Percentiles rank a stretch among this genome's conserved stretches.
Conservation (phyloP, 2,329 filamentous ascomycete genomes). For the Trichophyton benhamiae region DNA sequence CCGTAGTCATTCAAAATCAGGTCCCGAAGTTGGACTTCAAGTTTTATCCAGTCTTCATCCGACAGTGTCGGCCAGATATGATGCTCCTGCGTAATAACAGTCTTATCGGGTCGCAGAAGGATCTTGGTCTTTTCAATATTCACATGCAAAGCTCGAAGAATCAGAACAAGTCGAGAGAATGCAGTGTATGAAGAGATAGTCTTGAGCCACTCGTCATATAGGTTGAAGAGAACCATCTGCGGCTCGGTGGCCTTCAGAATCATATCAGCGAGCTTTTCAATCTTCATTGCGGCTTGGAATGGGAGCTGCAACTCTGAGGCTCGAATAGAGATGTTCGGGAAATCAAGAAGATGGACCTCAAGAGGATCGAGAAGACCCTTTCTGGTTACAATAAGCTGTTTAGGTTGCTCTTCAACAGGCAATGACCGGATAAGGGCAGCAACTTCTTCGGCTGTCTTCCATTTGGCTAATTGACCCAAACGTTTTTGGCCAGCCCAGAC, state of each 20-base stretch:
- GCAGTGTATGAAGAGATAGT: slow-evolving; percentile 97
- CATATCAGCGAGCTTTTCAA: slow-evolving; percentile 98
- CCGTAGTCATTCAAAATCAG: slow-evolving; percentile 96
- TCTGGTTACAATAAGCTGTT: slow-evolving; percentile 94
- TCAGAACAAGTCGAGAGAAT: slow-evolving; percentile 88
- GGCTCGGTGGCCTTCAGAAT: slow-evolving; percentile 93
- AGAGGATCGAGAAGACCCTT: slow-evolving; percentile 95
- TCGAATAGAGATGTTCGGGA: slow-evolving; percentile 97
- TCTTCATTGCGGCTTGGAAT: slow-evolving; percentile 99
- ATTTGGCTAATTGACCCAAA: slow-evolving; percentile 94
- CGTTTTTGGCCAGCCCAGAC: slow-evolving; percentile 99
- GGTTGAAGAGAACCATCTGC: slow-evolving; percentile 99
- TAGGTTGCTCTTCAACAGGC: slow-evolving; percentile 94
- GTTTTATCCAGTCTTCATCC: slow-evolving; percentile 98
- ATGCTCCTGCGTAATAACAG: slow-evolving; percentile 93
- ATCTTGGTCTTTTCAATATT: slow-evolving; percentile 98
- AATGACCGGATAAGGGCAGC: slow-evolving; percentile 90
- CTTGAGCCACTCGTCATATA: slow-evolving; percentile 98
- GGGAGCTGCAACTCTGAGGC: slow-evolving; percentile 93
- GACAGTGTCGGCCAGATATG: slow-evolving; percentile 94
- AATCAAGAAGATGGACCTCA: slow-evolving; percentile 93
- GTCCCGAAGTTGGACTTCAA: slow-evolving; percentile 92
- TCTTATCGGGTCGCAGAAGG: slow-evolving; percentile 89
- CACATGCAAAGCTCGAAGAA: slow-evolving; percentile 87
- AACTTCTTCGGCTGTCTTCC: slow-evolving; percentile 99